Conservation (phyloP, 2,329 filamentous ascomycete species). For the Exophiala dermatitidis region DNA sequence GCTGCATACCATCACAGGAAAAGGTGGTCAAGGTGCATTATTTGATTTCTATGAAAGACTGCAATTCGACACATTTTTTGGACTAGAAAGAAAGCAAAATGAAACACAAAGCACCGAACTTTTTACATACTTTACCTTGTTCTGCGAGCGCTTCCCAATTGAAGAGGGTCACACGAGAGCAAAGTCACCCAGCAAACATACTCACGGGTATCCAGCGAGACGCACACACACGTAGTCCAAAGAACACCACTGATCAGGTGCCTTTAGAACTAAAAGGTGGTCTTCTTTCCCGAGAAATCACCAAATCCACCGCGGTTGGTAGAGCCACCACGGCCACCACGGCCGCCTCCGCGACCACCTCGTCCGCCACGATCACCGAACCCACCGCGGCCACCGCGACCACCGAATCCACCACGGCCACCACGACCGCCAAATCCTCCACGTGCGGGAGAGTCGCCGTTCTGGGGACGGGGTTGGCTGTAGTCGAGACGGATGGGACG, state of each 20-base stretch:
- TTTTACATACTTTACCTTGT: conserved; percentile 10
- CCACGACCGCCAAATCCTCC: conserved; percentile 41
- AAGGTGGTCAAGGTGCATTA: no score
- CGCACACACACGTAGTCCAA: neutral
- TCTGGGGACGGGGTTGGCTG: conserved; percentile 59
- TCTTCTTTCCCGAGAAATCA: conserved; percentile 73
- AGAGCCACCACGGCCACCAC: conserved; percentile 35
- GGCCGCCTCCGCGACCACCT: conserved; percentile 41
- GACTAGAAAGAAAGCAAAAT: neutral
- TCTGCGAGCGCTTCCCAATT: neutral
- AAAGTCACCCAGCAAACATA: neutral
- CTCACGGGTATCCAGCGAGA: neutral
- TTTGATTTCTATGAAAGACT: neutral
- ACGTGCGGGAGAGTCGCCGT: conserved; percentile 36
- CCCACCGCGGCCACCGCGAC: conserved; percentile 35
- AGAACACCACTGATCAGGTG: conserved; percentile 4
- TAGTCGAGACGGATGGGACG: conserved; percentile 79
- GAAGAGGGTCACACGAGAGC: neutral
- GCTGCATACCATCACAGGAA: no score
- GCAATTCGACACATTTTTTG: neutral
- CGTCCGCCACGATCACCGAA: conserved; percentile 43
- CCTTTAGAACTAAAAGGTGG: conserved; percentile 50
- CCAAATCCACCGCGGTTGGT: conserved; percentile 45
- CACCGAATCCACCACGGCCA: conserved; percentile 44
- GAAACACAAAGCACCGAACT: conserved; percentile 7